Percentiles rank a stretch among this genome's conserved stretches.
Evolutionary conservation across 306 rosid genomes (phyloP).

Genomic region (Fragaria ananassa): DNA sequence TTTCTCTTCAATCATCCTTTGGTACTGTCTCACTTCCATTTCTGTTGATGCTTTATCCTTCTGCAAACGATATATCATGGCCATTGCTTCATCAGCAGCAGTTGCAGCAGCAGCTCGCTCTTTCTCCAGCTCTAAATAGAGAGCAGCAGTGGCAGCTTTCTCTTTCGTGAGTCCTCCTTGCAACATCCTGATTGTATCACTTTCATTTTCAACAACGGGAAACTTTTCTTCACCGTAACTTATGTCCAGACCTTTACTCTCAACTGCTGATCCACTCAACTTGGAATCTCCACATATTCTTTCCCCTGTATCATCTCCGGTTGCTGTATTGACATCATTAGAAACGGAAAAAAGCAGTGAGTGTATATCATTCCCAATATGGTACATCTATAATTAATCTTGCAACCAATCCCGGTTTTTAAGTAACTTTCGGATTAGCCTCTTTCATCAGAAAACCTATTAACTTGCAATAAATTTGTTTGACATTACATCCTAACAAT

Average conservation of each 20-base stretch:
- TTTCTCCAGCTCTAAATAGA: constrained; percentile 84
- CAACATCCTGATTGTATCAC: constrained; percentile 38
- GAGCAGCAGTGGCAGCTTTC: constrained; percentile 56
- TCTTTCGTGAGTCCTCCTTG: constrained; percentile 65
- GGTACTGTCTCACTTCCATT: constrained; percentile 68
- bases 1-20: constrained; percentile 75
- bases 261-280: constrained; percentile 42
- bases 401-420: constrained; percentile 1
- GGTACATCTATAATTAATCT: constrained; percentile 9
- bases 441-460: not conserved
- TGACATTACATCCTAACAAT: not conserved
- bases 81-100: constrained; percentile 97
- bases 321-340: constrained; percentile 38
- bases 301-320: constrained; percentile 34
- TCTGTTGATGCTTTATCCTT: constrained; percentile 69
- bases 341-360: constrained; percentile 6
- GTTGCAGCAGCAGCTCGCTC: constrained; percentile 91
- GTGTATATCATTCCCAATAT: not conserved
- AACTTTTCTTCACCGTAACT: constrained; percentile 22
- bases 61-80: constrained; percentile 84
- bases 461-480: not conserved
- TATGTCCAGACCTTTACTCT: constrained; percentile 29
- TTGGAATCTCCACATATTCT: constrained; percentile 40
- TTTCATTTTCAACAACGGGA: constrained; percentile 39
- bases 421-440: not conserved